Conservation (phyloP, 2,329 filamentous ascomycete genomes). For the Passalora sequoiae region DNA sequence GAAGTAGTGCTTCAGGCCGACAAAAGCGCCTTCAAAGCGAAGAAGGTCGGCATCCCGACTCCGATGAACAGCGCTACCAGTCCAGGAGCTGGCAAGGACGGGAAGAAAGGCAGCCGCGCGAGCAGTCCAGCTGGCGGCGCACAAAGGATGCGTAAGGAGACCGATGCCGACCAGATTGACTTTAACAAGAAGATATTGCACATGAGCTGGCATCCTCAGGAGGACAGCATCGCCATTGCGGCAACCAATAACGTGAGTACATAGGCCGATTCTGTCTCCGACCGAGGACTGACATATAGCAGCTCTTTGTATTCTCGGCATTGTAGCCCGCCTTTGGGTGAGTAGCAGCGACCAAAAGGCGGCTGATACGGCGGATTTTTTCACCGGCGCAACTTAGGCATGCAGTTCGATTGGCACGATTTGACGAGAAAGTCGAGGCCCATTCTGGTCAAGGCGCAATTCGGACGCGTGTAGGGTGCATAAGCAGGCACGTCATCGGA, state of each 20-base stretch:
- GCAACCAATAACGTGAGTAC: constrained; percentile 94
- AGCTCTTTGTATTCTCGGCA: constrained; percentile 54
- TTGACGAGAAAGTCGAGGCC: constrained; percentile 1
- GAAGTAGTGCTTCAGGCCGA: constrained; percentile 97
- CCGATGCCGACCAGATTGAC: constrained; percentile 97
- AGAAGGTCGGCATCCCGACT: constrained; percentile 97
- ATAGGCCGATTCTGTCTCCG: neutral
- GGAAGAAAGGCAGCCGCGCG: constrained; percentile 84
- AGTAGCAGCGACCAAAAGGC: constrained; percentile 6
- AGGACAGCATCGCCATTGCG: constrained; percentile 98
- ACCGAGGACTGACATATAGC: constrained; percentile 17
- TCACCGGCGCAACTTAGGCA: constrained; percentile 7
- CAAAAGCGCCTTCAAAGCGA: constrained; percentile 98
- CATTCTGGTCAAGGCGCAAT: constrained; percentile 7
- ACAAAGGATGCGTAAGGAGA: constrained; percentile 97
- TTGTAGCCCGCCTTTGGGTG: constrained; percentile 36
- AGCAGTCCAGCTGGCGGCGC: constrained; percentile 83
- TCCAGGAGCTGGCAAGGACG: constrained; percentile 47
- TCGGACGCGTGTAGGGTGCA: neutral
- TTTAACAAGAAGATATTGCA: constrained; percentile 99
- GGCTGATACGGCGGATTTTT: neutral
- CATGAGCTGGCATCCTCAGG: constrained; percentile 99
- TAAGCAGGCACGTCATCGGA: constrained; percentile 6
- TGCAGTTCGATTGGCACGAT: constrained; percentile 4
- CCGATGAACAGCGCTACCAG: constrained; percentile 83